Base-by-base conservation (phyloP, 768 basidiomycete genomes). In the Hypsizygus marmoreus region DNA sequence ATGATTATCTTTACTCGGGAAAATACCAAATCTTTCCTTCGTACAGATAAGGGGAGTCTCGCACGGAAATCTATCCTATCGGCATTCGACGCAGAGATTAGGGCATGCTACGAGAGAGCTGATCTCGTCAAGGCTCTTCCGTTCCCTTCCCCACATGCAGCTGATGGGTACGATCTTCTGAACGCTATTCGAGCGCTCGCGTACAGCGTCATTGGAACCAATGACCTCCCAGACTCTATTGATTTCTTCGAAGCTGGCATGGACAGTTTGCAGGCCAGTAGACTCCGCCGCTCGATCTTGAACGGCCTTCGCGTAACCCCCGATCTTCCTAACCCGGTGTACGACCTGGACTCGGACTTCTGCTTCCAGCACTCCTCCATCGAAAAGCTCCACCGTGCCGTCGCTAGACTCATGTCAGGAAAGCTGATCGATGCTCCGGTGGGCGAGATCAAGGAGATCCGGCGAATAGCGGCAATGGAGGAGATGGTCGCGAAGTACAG, bases 161-260 rank as follows among this genome's bases (percentile, higher is more conserved):
- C 59, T 4, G 46, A 50, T 9, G 61, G 54, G 8, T 32, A 29
- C 37, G 57, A 55, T 1, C 49, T 70, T 3, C 49, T 56, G 8
- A 38, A 53, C 9, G 45, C 53, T 7, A 51, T 62, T 20, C 61
- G 55, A 17, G 40, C 40, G 17, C 54, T 63, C 6, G 64, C 69
- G 29, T 45, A 48, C 4, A 43, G 40, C 12, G 51, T 63, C 22
- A 51, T 55, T 20, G 54, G 52, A 1, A 47, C 49, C 11, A 36
- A 55, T 11, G 55, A 57, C 6, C 51, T 59, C 4, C 59, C 66
- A 31, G 53, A 58, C 36, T 33, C 43, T 10, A 40, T 55, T 12
- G 70, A 71, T 47, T 68, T 73, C 42, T 72, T 73, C 44, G 70
- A 72, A 53, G 57, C 55, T 1, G 71, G 71, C 1, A 68, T 73